Base-by-base conservation (phyloP, 306 rosid species). In the Rosa lucieae region DNA sequence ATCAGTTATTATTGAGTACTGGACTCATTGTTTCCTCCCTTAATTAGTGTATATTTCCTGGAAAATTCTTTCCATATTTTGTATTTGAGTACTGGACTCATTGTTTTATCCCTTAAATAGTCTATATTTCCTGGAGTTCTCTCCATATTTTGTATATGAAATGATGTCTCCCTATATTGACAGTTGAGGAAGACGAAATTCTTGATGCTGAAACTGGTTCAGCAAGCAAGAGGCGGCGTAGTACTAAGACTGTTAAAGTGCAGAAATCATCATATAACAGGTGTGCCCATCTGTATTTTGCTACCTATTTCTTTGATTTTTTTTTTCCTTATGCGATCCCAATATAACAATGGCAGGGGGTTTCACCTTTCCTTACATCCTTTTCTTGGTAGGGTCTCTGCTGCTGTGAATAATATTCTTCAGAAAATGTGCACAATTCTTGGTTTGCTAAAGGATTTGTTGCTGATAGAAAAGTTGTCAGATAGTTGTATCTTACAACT, bases 401-500 rank as follows among this genome's bases (percentile, higher is more conserved):
- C 85, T 83, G 88, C 90, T 83, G 96, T 89, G 82, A 90, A 90
- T 87, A 86, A 89, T 73, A 90, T 91, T 83, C 97, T 95, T 85
- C 99, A 95, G 89, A 95, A 95, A 86, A 81, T 91, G 92, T 95
- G 99, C 89, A 90, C 99, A 72, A 84, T 95, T 85, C 87, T 95
- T 74, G 98, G 94, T 76, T 84, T 95, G 67, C 94, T 95, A 75
- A 91, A 90, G 90, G 99, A 95, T 83, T 89, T 93, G 85, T 85
- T 93, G 88, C 80, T 95, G 79, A 91, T 95, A 82, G 98, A 92
- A 88, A 93, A 83, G 85, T 85, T 95, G 84, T 93, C 99, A 74
- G 99, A 93, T 85, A 91, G 99, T 87, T 95, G 98, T 87, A 90
- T 95, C 77, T 88, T 95, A 77, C 97, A 93, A 85, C 88, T 93